Percentiles rank a stretch among this genome's conserved stretches.
These are phyloP conservation scores for Arxiozyma slooffiae DNA, from an alignment of 1,139 yeast species.

Conservation along the genomic window DNA sequence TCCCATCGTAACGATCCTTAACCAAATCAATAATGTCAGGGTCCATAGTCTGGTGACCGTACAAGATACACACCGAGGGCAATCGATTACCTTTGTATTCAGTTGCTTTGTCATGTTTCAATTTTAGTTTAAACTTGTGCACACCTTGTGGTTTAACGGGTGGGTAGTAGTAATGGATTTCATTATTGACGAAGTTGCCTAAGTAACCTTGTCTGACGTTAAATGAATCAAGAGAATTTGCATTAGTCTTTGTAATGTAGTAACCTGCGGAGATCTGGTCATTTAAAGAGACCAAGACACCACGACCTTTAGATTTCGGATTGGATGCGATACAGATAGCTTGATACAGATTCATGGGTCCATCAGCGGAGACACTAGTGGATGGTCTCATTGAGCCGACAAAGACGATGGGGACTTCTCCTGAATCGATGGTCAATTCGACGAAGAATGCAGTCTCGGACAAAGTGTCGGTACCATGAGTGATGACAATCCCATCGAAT, in stretches of 20 bases:
- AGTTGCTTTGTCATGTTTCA: slow-evolving; percentile 9
- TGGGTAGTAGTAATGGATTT: slow-evolving; percentile 55
- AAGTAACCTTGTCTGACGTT: slow-evolving; percentile 62
- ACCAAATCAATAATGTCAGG: slow-evolving; percentile 39
- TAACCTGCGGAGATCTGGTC: slow-evolving; percentile 62
- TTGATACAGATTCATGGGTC: slow-evolving; percentile 63
- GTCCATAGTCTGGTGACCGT: slow-evolving; percentile 49
- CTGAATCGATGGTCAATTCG: slow-evolving; percentile 47
- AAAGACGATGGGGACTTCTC: slow-evolving; percentile 51
- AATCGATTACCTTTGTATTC: slow-evolving; percentile 11
- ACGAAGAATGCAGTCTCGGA: slow-evolving; percentile 64
- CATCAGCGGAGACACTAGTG: slow-evolving; percentile 59
- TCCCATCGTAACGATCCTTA: slow-evolving; percentile 39
- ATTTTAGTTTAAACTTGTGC: slow-evolving; percentile 34
- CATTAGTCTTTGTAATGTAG: slow-evolving; percentile 60
- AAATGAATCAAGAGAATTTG: slow-evolving; percentile 60
- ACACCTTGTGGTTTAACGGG: slow-evolving; percentile 50
- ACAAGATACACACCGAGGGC: slow-evolving; percentile 41
- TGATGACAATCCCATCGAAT: slow-evolving; percentile 46
- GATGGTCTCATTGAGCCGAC: slow-evolving; percentile 71
- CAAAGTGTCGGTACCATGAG: slow-evolving; percentile 67
- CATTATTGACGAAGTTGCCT: slow-evolving; percentile 60
- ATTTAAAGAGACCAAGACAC: slow-evolving; percentile 54
- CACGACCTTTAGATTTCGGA: slow-evolving; percentile 44
- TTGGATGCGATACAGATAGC: slow-evolving; percentile 56